Conservation (phyloP, 1,284 basidiomycete genomes). For the Sanguinoderma infundibulare region DNA sequence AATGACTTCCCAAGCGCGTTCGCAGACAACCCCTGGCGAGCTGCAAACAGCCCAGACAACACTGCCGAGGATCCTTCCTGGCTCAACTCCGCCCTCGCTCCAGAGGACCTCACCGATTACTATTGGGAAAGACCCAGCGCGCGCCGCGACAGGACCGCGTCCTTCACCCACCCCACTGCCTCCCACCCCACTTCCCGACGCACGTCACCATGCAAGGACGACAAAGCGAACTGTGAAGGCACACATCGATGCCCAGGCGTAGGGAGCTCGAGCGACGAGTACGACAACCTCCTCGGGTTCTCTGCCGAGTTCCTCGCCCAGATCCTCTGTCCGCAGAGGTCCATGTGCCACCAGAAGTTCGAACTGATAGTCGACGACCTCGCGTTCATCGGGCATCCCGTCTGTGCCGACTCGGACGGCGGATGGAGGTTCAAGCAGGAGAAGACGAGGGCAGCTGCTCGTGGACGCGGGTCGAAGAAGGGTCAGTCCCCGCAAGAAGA, state of each 20-base stretch:
- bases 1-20: conserved; percentile 49
- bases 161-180: conserved; percentile 32
- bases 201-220: conserved; percentile 35
- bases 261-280: conserved; percentile 44
- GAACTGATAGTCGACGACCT: conserved; percentile 92
- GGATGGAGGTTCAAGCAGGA: conserved; percentile 74
- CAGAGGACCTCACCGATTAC: conserved; percentile 31
- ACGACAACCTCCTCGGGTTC: conserved; percentile 80
- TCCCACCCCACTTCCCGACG: conserved; percentile 35
- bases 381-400: conserved; percentile 95
- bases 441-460: conserved; percentile 49
- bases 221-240: conserved; percentile 18
- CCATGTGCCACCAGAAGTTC: conserved; percentile 93
- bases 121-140: conserved; percentile 37
- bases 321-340: conserved; percentile 78
- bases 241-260: neutral
- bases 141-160: conserved; percentile 33
- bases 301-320: conserved; percentile 82
- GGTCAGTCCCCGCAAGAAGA: conserved; percentile 32
- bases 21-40: conserved; percentile 73
- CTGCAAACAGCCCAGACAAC: conserved; percentile 49
- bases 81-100: conserved; percentile 8
- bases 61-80: conserved; percentile 18
- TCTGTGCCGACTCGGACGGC: conserved; percentile 79
- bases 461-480: conserved; percentile 60